These are phyloP conservation scores for Kluyveromyces sp. DNA, from an alignment of 1,139 yeast genomes.

Conservation along the genomic window DNA sequence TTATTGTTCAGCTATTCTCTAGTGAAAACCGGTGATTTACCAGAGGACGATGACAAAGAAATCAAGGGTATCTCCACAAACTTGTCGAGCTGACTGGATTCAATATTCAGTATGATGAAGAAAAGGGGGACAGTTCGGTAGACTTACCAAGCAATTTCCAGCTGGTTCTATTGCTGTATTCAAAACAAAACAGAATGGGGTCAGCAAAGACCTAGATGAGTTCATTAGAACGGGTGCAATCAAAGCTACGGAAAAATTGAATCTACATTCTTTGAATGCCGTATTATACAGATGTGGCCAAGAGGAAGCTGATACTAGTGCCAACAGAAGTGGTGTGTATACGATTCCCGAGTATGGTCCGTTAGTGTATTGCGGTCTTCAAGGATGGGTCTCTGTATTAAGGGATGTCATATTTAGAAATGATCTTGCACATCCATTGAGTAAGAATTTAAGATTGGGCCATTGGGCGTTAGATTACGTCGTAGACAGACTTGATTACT, in stretches of 20 bases:
- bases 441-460: constrained; percentile 75
- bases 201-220: constrained; percentile 55
- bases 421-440: constrained; percentile 75
- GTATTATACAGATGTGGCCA: constrained; percentile 71
- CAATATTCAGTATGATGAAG: constrained; percentile 36
- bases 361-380: constrained; percentile 80
- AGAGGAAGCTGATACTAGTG: constrained; percentile 79
- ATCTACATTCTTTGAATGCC: constrained; percentile 65
- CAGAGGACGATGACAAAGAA: constrained; percentile 32
- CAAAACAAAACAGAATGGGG: constrained; percentile 51
- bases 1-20: constrained; percentile 55
- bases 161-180: constrained; percentile 88
- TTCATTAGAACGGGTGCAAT: constrained; percentile 66
- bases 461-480: constrained; percentile 85
- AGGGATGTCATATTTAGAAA: constrained; percentile 57
- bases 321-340: constrained; percentile 66
- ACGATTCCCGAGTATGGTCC: constrained; percentile 64
- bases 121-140: constrained; percentile 42
- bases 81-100: constrained; percentile 50
- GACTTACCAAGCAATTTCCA: constrained; percentile 52
- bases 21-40: constrained; percentile 44
- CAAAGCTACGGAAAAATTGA: constrained; percentile 56
- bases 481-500: constrained; percentile 54
- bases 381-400: constrained; percentile 81
- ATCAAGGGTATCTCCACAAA: constrained; percentile 60